Evolutionary conservation across 1,139 yeast genomes (phyloP).

Genomic region (Taphrina betulina): DNA sequence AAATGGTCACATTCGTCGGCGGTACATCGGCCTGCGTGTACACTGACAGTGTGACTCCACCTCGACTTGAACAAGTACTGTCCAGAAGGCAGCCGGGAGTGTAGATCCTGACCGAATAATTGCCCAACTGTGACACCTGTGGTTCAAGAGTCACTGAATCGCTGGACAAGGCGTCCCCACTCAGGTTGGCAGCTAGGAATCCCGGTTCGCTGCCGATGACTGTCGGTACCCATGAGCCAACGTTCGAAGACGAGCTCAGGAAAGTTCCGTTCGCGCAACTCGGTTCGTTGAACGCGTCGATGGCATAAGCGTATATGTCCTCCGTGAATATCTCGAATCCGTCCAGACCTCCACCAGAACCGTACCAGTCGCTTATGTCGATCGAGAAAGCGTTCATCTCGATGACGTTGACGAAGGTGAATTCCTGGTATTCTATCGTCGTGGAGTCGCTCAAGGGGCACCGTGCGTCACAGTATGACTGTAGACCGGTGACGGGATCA

Average conservation of each 20-base stretch:
- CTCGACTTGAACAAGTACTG: slow-evolving; percentile 66
- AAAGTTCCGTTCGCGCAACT: slow-evolving; percentile 43
- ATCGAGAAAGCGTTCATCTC: slow-evolving; percentile 63
- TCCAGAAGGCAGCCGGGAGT: slow-evolving; percentile 87
- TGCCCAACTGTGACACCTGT: slow-evolving; percentile 69
- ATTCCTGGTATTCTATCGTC: slow-evolving; percentile 66
- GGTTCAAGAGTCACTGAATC: slow-evolving; percentile 64
- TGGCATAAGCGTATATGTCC: slow-evolving; percentile 61
- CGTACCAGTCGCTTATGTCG: slow-evolving; percentile 69
- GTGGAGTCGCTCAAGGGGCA: slow-evolving; percentile 62
- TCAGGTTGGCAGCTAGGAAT: slow-evolving; percentile 42
- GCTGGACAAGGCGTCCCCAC: slow-evolving; percentile 43
- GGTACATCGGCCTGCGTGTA: slow-evolving; percentile 49
- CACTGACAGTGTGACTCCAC: slow-evolving; percentile 74
- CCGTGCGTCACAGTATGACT: slow-evolving; percentile 70
- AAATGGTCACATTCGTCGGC: slow-evolving; percentile 52
- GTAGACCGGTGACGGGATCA: slow-evolving; percentile 63
- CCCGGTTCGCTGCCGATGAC: slow-evolving; percentile 39
- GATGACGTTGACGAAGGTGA: slow-evolving; percentile 70
- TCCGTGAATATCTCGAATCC: slow-evolving; percentile 75
- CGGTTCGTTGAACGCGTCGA: slow-evolving; percentile 69
- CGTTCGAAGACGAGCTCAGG: slow-evolving; percentile 41
- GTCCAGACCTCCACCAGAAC: slow-evolving; percentile 62
- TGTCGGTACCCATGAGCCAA: slow-evolving; percentile 42
- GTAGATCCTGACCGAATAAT: slow-evolving; percentile 65